Base-by-base conservation (phyloP, 306 rosid genomes). In the Corylus avellana region DNA sequence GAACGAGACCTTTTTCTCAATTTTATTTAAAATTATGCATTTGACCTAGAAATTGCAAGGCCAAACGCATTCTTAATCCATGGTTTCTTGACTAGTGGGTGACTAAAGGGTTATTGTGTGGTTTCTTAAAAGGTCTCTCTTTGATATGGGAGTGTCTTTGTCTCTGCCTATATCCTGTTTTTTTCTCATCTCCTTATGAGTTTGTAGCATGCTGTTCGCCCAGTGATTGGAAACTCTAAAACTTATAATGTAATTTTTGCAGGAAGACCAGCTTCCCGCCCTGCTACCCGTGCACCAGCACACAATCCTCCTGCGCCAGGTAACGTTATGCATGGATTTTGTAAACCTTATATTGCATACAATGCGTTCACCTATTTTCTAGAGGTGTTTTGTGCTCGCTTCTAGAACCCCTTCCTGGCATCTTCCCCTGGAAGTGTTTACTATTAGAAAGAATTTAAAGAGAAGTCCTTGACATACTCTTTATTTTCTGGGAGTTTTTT, bases 191-290 rank as follows among this genome's bases (percentile, higher is more conserved):
- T 20, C 12, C 18, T 56, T 56, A 49, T 12, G 13, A 12, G 3
- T 49, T 49, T 49, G 12, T 25, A 25, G 66, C 66, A 0, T 2
- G 35, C 7, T 59, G 46, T 59, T 59, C 16, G 12, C 7, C 35
- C 2, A 59, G 66, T 22, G 66, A 59, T 59, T 12, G 27, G 66
- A 25, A 59, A 11, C 32, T 59, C 35, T 59, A 25, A 11, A 59
- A 25, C 16, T 2, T 8, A 4, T 35, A 7, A 20, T 78, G n/a
- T 20, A 5, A 1, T 50, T 77, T 54, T 77, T 72, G 42, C 78
- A 82, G 81, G 85, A 72, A 78, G 78, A 44, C 71, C 84, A 25
- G 77, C 78, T 72, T 11, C 81, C 73, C 77, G 85, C 56, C 78
- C 78, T 9, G 62, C 75, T 50, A 50, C 75, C n/a, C 79, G 79